Base-by-base conservation (phyloP, 1,284 basidiomycete species). In the Pseudozyma sp. region DNA sequence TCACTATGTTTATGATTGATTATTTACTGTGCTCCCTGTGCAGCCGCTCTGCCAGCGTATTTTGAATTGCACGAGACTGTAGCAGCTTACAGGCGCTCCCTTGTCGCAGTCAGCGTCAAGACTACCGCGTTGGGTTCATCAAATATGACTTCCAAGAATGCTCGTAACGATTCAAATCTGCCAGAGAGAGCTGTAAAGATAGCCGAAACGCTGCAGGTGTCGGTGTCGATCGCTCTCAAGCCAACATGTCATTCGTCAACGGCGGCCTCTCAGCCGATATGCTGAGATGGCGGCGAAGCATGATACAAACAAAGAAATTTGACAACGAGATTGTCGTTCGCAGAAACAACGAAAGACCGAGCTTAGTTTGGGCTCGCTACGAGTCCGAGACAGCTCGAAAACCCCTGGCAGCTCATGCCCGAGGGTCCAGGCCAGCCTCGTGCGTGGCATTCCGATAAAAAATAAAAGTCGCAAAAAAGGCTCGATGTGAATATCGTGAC, bases 391-490 rank as follows among this genome's bases (percentile, higher is more conserved):
- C 49, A 35, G 34, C 14, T n/a, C 16, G 39, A 40, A 13, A 18
- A 44, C 50, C 50, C 50, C 50, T 52, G 50, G 35, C 50, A 52
- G 50, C 35, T 13, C 34, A 38, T 39, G 50, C 12, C 50, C 49
- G 35, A 50, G 35, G 49, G 49, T 50, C 49, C 34, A 50, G 49
- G 25, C 25, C 43, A 44, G 10, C 9, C 14, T 10, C 9, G 13
- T 18, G 16, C 18, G 43, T 44, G 16, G 45, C 45, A 47, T 44
- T 16, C 16, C 9, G 16, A 16, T 14, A 18, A 31, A 31, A 31
- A 31, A 6, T 31, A 31, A 31, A 31, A 31, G 25, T 3, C 25
- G 25, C 25, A 3, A 31, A 31, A 31, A 31, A 31, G 6, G 25
- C 25, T 31, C 25, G 25, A 31, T 31, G 25, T 31, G 25, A 6